phyloP scores from a whole-genome alignment of 345 rosid genomes.

The Citrus trifoliata region DNA sequence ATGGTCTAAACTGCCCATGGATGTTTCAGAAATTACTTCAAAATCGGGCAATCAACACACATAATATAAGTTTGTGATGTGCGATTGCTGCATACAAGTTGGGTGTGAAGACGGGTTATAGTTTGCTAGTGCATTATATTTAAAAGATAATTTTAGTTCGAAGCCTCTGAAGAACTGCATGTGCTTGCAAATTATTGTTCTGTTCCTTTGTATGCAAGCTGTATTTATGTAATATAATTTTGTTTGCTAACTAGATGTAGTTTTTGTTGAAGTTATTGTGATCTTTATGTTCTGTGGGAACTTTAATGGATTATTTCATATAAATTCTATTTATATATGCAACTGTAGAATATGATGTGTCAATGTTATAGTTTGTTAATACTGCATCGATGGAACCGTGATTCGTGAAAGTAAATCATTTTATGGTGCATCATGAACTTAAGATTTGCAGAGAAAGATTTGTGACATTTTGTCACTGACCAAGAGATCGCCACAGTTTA shows the following conservation, averaged over 20 bases:
- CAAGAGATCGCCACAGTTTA: not conserved
- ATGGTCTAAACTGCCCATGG: slow-evolving; percentile 67
- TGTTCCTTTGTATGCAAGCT: slow-evolving; percentile 14
- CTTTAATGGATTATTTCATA: not conserved
- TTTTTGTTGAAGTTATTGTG: not conserved
- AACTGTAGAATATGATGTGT: not conserved
- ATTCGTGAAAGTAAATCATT: not conserved
- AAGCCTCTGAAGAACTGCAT: not conserved
- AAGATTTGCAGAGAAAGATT: not conserved
- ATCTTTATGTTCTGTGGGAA: not conserved
- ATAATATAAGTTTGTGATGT: slow-evolving; percentile 33
- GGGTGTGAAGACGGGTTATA: not conserved
- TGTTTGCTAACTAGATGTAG: not conserved
- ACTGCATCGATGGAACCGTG: not conserved
- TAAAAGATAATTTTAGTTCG: not conserved
- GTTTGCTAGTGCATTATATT: not conserved
- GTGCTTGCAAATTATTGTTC: not conserved
- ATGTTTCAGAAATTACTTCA: slow-evolving; percentile 26
- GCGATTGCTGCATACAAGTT: not conserved
- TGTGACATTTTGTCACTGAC: not conserved
- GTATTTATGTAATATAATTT: slow-evolving; percentile 6
- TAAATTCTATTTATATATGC: not conserved
- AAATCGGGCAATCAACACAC: slow-evolving; percentile 29
- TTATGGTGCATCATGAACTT: not conserved
- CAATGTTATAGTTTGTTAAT: not conserved